Evolutionary conservation across 306 rosid species (phyloP), one percentile per base, ranked within the genome.

Genomic region (Pterocarpus santalinus): DNA sequence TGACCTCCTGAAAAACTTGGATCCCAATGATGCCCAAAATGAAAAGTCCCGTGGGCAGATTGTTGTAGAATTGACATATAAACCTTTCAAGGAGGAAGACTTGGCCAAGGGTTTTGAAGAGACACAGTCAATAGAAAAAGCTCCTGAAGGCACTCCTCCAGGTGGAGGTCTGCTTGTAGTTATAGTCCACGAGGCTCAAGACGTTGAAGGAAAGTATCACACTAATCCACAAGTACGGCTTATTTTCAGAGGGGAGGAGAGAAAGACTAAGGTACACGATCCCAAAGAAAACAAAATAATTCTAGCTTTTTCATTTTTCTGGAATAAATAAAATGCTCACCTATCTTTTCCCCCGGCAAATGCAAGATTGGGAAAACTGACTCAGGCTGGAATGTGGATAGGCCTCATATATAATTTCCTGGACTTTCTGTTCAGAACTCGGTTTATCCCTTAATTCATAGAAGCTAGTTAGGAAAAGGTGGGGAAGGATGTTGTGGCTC

Each of bases 31-130:
- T 87, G 47, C 11, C 30, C 92, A 86, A 79, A 95, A 92, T 65
- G 97, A 90, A n/a, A 95, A 95, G 85, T 78, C 88, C 16, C 93
- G 95, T 3, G 97, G 97, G n/a, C 98, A 95, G 82, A 58, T 95
- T 72, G 85, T 92, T 49, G 4, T 92, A 4, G 97, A 95, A 79
- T 76, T 92, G 85, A 88, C 82, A 35, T 95, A 92, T 73, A 95
- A 90, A 66, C 97, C 95, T 4, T 92, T 95, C 33, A 88, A 83
- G 73, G 95, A 89, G 65, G 92, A 90, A 49, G 98, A 92, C 2
- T 28, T 89, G 55, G 86, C 82, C 28, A 83, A 78, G 76, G 85
- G 86, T 68, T 84, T 82, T 71, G 91, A 85, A 2, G 84, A 83
- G 68, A 34, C 89, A 15, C 63, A 80, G 38, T 32, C 82, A 2